Conservation (phyloP, 352 stramenopile species). For the Phytophthora nicotianae region DNA sequence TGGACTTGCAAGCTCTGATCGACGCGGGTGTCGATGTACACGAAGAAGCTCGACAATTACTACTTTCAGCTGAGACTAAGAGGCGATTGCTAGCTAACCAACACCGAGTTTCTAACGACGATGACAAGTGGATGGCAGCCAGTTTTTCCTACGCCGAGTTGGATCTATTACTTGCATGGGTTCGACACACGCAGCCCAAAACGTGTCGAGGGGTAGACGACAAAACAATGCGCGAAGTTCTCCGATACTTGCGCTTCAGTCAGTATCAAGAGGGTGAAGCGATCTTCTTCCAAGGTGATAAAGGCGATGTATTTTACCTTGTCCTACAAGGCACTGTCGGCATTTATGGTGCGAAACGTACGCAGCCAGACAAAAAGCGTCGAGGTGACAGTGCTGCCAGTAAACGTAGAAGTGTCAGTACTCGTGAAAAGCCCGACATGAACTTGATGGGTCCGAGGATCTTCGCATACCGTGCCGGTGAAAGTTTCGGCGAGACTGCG, state of each 20-base stretch:
- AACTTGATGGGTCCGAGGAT: conserved; percentile 44
- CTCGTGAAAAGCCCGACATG: conserved; percentile 23
- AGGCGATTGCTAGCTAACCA: conserved; percentile 19
- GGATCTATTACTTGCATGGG: conserved; percentile 51
- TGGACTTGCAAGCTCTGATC: conserved; percentile 21
- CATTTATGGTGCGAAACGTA: conserved; percentile 54
- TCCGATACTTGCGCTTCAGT: conserved; percentile 46
- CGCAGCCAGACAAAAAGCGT: conserved; percentile 28
- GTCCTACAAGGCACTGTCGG: conserved; percentile 55
- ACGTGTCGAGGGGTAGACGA: conserved; percentile 51
- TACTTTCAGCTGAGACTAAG: conserved; percentile 35
- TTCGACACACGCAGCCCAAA: conserved; percentile 45
- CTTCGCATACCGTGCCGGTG: conserved; percentile 54
- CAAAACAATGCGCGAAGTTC: conserved; percentile 42
- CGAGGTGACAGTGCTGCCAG: background rate
- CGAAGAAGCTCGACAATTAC: conserved; percentile 32
- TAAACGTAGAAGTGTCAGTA: conserved; percentile 4
- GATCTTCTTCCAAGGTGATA: conserved; percentile 65
- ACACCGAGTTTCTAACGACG: conserved; percentile 1
- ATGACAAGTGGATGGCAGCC: conserved; percentile 20
- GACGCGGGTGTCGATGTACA: conserved; percentile 24
- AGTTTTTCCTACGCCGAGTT: conserved; percentile 36
- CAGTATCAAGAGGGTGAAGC: conserved; percentile 51
- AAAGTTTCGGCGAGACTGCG: conserved; percentile 57
- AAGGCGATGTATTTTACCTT: conserved; percentile 61